Conservation (phyloP, 257 asterid genomes). For the Nicotiana tabacum region DNA sequence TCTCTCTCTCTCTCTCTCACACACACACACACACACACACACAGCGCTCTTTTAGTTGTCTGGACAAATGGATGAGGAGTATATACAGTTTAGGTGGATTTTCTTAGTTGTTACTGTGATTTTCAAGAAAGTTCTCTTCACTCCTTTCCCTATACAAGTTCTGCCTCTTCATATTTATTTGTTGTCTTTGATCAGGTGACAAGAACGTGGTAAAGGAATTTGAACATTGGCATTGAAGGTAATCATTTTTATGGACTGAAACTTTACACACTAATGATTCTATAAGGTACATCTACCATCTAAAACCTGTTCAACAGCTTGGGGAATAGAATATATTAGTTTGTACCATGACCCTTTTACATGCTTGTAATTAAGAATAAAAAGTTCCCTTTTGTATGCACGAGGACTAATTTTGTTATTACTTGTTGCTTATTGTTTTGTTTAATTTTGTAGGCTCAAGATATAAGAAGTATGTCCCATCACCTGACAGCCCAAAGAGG, state of each 20-base stretch:
- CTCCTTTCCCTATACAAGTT: not conserved
- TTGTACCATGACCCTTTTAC: too few species aligned
- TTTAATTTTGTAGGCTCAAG: too few species aligned
- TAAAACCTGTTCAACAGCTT: too few species aligned
- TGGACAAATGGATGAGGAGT: not conserved
- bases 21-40: not conserved
- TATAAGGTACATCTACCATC: too few species aligned
- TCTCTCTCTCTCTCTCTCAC: too few species aligned
- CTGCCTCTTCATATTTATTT: not conserved
- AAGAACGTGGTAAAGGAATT: conserved; percentile 35
- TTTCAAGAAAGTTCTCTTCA: not conserved
- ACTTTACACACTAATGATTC: not conserved
- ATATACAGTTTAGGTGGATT: not conserved
- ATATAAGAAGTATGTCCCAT: too few species aligned
- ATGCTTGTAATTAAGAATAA: too few species aligned
- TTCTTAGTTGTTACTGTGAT: not conserved
- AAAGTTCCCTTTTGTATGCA: too few species aligned
- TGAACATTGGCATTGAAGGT: conserved; percentile 68
- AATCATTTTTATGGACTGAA: not conserved
- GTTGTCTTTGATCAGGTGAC: conserved; percentile 31
- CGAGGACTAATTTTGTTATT: too few species aligned
- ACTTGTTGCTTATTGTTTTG: too few species aligned
- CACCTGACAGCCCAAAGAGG: too few species aligned
- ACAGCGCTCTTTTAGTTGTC: not conserved
- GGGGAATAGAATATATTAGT: too few species aligned